Conservation (phyloP, 257 asterid species). For the Solanum chmielewskii region DNA sequence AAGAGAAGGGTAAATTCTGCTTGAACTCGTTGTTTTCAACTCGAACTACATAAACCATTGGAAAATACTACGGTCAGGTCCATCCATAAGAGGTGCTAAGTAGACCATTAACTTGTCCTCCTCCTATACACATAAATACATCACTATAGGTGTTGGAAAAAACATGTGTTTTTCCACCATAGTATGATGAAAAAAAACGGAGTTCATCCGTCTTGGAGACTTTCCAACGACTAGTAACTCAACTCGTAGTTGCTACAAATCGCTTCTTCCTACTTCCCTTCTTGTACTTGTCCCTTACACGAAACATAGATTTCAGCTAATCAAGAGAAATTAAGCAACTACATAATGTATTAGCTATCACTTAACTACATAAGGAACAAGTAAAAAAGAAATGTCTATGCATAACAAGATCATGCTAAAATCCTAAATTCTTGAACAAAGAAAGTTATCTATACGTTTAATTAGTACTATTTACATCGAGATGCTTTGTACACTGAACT, state of each 20-base stretch:
- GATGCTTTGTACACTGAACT: neutral
- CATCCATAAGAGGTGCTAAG: neutral
- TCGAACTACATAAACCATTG: neutral
- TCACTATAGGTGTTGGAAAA: neutral
- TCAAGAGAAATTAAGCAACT: neutral
- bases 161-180: neutral
- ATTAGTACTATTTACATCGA: neutral
- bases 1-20: neutral
- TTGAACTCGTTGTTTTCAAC: neutral
- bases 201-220: neutral
- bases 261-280: neutral
- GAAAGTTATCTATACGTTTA: neutral
- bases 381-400: neutral
- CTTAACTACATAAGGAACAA: neutral
- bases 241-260: neutral
- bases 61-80: neutral
- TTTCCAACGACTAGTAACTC: neutral
- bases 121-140: neutral
- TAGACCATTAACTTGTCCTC: neutral
- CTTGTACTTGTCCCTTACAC: neutral
- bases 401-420: neutral
- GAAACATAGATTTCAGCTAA: neutral
- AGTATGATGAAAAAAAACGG: neutral
- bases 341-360: neutral
- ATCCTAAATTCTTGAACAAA: neutral